A percentile compares a stretch with the other conserved stretches of the same genome.
Conservation (phyloP, 768 basidiomycete species). For the Dioszegia crocea region DNA sequence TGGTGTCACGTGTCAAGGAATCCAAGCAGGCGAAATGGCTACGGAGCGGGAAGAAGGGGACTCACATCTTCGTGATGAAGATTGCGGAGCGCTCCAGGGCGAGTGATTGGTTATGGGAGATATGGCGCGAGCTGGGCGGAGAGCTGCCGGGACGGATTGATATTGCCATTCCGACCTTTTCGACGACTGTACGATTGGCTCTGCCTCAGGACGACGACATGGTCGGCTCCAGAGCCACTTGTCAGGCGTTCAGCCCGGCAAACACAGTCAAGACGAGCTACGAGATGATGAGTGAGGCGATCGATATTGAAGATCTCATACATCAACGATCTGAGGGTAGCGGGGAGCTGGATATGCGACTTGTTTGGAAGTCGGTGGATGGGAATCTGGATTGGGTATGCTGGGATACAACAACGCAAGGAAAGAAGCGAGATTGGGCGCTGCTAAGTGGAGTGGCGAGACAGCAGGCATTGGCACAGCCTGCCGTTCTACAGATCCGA, state of each 20-base stretch:
- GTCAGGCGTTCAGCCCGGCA: constrained; percentile 58
- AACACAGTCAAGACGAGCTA: constrained; percentile 65
- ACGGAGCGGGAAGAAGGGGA: constrained; percentile 59
- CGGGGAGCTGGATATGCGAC: constrained; percentile 56
- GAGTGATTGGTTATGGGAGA: constrained; percentile 82
- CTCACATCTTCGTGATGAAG: constrained; percentile 84
- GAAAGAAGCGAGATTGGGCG: constrained; percentile 63
- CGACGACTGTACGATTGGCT: constrained; percentile 66
- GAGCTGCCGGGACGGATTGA: constrained; percentile 66
- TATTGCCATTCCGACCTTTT: constrained; percentile 64
- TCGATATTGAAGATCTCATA: constrained; percentile 63
- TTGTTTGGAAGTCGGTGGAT: constrained; percentile 69
- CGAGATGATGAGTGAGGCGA: constrained; percentile 57
- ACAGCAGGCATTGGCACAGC: constrained; percentile 59
- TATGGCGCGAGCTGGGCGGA: constrained; percentile 76
- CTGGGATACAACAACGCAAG: constrained; percentile 59
- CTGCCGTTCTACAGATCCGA: constrained; percentile 63
- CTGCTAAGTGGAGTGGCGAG: constrained; percentile 72
- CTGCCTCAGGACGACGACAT: constrained; percentile 57
- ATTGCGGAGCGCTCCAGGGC: constrained; percentile 70
- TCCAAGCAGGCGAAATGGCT: constrained; percentile 54
- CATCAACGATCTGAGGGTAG: constrained; percentile 55
- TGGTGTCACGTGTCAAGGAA: constrained; percentile 29
- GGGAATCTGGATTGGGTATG: constrained; percentile 83
- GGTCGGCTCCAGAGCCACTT: constrained; percentile 51